These are phyloP conservation scores for Rhododendron henanense DNA, from an alignment of 148 eudicot genomes.

Conservation along the genomic window DNA sequence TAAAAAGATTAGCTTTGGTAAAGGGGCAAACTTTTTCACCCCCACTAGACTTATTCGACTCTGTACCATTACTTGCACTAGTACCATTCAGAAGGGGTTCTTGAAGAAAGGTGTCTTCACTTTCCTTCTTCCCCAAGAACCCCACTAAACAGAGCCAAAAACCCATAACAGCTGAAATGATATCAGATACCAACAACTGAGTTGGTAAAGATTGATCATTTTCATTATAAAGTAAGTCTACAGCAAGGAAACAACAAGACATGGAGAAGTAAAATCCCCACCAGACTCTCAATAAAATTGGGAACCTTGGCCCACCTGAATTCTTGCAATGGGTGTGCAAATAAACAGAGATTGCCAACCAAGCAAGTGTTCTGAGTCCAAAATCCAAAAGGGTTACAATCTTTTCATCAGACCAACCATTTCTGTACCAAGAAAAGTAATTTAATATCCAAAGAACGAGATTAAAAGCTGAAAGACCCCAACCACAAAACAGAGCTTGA, in stretches of 20 bases:
- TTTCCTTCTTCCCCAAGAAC: conserved; percentile 29
- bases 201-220: conserved; percentile 20
- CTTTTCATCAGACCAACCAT: conserved; percentile 52
- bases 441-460: conserved; percentile 33
- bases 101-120: conserved; percentile 21
- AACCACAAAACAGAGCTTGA: conserved; percentile 29
- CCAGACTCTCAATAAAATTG: conserved; percentile 59
- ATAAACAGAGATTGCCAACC: conserved; percentile 42
- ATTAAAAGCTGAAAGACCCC: conserved; percentile 36
- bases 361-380: conserved; percentile 28
- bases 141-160: conserved; percentile 32
- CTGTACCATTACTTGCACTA: conserved; percentile 1
- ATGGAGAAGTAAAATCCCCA: conserved; percentile 52
- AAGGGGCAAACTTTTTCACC: conserved; percentile 29
- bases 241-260: conserved; percentile 53
- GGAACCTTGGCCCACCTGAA: conserved; percentile 35
- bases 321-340: conserved; percentile 26
- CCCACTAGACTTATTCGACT: conserved; percentile 13
- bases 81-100: conserved; percentile 53
- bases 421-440: conserved; percentile 51
- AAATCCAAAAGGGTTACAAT: conserved; percentile 42
- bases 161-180: conserved; percentile 35
- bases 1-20: conserved; percentile 36
- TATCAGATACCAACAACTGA: conserved; percentile 38
- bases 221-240: conserved; percentile 19